Base-by-base conservation (phyloP, 495 filamentous ascomycete species). In the Haplographium delicatum region DNA sequence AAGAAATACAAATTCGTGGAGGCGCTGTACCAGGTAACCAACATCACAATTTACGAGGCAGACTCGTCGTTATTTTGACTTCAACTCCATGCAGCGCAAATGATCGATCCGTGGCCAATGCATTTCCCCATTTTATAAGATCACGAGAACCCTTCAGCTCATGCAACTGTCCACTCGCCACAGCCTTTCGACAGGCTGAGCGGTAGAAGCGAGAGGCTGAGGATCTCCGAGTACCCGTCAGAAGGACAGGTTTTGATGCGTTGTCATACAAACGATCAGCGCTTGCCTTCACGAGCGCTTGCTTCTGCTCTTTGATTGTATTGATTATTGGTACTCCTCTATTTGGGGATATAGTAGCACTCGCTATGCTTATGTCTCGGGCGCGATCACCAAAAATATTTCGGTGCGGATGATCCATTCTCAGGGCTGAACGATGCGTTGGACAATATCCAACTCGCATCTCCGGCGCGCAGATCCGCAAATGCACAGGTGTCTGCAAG, bases 191-290 rank as follows among this genome's bases (percentile, higher is more conserved):
- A n/a, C 46, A 50, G 47, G 27, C 44, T 47, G 44, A 47, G 22
- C 44, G 44, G n/a, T 34, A 4, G 44, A 20, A 34, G 11, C 44
- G 44, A 47, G 44, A 31, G 42, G 42, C 42, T 45, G 26, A 34
- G 44, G 27, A 39, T 2, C 15, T 15, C 35, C 35, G 18, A 39
- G 18, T 13, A 19, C 35, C 16, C 18, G 35, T 35, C 7, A 19
- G 16, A 39, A 6, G 22, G 7, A 19, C 18, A 19, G 35, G 35
- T n/a, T 5, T 44, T 51, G 49, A 39, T 51, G 49, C 39, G 49
- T 38, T 51, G 49, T 51, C 38, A 51, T 37, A 44, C 48, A 51
- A 9, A 16, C 15, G 48, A 51, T 51, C 48, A 42, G 38, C 48
- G 22, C 16, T 10, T 24, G 30, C 39, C 19, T 33, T 13, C 2